Evolutionary conservation across 2,329 filamentous ascomycete genomes (phyloP), one percentile per base, ranked within the genome.

Genomic region (Pseudopyricularia javanii): DNA sequence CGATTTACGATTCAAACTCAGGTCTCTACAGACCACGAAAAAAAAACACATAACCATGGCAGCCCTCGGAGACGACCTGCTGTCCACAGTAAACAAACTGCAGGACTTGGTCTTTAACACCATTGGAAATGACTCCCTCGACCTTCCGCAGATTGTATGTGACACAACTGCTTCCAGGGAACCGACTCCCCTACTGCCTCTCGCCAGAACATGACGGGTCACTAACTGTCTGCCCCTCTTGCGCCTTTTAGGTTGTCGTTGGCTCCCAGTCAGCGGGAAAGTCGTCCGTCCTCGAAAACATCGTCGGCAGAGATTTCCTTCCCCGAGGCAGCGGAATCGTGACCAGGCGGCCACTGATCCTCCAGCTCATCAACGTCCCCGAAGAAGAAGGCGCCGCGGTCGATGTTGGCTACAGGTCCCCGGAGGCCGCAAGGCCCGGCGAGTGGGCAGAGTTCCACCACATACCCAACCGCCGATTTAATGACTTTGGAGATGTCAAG

Each of bases 61-160:
- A 67, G 83, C 91, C 64, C 83, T 98, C 63, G 91, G 93, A 66
- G 93, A 98, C 71, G 91, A 98, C 72, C 76, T 98, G 71, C 82
- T 98, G 68, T 83, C 82, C 62, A 94, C 90, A 59, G 93, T 98
- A 74, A 98, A 98, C 78, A 95, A 95, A 77, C 79, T 98, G 64
- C 93, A 98, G 72, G 93, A 97, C 71, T 74, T 98, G 65, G 93
- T 98, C 65, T 98, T 98, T 77, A 98, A 98, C 74, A 98, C 93
- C 61, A 98, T 98, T 70, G 93, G 93, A 71, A 97, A 91, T 75
- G 93, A 98, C 70, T 97, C 91, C 52, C 80, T 98, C 56, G 93
- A 98, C 71, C 76, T 98, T 54, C 93, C 93, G 55, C 93, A 98
- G 74, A 98, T 98, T 78, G 93, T 96, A 83, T 66, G 83, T 74